Evolutionary conservation across 768 basidiomycete species (phyloP).

Genomic region (Amanita phalloides): DNA sequence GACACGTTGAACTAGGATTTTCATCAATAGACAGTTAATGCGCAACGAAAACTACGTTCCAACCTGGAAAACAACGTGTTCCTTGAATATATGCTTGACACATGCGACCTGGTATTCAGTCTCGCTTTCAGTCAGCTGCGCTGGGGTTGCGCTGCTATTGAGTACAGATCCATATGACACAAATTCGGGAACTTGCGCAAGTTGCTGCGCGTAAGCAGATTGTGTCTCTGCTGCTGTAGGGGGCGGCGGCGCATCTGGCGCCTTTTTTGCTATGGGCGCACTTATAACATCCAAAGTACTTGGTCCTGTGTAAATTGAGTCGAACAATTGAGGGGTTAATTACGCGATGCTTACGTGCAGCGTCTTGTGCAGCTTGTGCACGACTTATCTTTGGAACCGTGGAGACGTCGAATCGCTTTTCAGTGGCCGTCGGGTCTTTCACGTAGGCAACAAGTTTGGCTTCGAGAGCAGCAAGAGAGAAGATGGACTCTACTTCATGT

Average conservation of each 20-base stretch:
- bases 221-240: constrained; percentile 83
- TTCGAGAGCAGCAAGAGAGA: constrained; percentile 84
- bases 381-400: constrained; percentile 92
- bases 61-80: constrained; percentile 96
- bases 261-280: constrained; percentile 51
- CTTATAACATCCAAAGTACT: constrained; percentile 81
- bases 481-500: constrained; percentile 68
- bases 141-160: constrained; percentile 72
- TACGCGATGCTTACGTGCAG: constrained; percentile 53
- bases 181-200: constrained; percentile 81
- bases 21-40: constrained; percentile 1
- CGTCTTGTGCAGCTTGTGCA: constrained; percentile 81
- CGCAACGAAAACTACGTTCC: constrained; percentile 11
- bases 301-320: constrained; percentile 43
- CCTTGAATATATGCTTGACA: constrained; percentile 94
- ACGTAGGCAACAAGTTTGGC: constrained; percentile 90
- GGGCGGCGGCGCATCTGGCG: constrained; percentile 51
- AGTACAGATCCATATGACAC: constrained; percentile 76
- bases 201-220: constrained; percentile 79
- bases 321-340: neutral
- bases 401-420: constrained; percentile 74
- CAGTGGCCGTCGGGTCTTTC: constrained; percentile 62
- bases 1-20: constrained; percentile 82
- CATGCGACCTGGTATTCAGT: constrained; percentile 97
- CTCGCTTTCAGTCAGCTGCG: constrained; percentile 89